Evolutionary conservation across 2,329 filamentous ascomycete species (phyloP).

Genomic region (Hysterium pulicare): DNA sequence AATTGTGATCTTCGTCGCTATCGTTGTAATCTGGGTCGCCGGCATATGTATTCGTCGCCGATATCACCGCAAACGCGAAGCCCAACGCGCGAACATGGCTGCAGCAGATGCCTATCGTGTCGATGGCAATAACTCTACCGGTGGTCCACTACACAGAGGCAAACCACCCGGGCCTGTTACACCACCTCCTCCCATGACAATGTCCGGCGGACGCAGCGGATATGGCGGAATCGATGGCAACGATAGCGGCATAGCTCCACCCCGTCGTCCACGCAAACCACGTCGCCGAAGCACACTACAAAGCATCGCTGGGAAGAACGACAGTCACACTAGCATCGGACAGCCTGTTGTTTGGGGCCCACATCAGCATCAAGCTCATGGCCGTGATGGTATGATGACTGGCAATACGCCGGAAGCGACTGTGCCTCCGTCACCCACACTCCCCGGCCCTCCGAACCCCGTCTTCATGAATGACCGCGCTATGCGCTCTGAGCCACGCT

Average conservation of each 20-base stretch:
- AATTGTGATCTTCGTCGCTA: constrained; percentile 67
- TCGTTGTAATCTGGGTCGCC: constrained; percentile 44
- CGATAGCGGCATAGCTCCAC: background rate
- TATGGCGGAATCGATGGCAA: background rate
- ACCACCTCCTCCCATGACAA: background rate
- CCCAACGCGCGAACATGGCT: background rate
- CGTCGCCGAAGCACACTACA: background rate
- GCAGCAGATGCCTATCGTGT: background rate
- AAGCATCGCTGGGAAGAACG: background rate
- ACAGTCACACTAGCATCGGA: background rate
- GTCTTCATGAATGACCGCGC: no score
- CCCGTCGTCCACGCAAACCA: background rate
- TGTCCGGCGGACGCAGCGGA: background rate
- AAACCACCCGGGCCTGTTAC: background rate
- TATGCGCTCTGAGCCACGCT: no score
- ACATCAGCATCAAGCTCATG: no score
- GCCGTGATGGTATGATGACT: no score
- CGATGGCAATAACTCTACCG: background rate
- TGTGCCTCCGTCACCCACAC: no score
- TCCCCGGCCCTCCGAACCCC: no score
- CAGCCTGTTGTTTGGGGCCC: constrained; percentile 1
- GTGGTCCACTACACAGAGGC: background rate
- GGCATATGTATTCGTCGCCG: background rate
- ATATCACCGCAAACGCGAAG: background rate
- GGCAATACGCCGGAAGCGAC: no score